phyloP scores from a whole-genome alignment of 768 basidiomycete species.

The Bullera alba region DNA sequence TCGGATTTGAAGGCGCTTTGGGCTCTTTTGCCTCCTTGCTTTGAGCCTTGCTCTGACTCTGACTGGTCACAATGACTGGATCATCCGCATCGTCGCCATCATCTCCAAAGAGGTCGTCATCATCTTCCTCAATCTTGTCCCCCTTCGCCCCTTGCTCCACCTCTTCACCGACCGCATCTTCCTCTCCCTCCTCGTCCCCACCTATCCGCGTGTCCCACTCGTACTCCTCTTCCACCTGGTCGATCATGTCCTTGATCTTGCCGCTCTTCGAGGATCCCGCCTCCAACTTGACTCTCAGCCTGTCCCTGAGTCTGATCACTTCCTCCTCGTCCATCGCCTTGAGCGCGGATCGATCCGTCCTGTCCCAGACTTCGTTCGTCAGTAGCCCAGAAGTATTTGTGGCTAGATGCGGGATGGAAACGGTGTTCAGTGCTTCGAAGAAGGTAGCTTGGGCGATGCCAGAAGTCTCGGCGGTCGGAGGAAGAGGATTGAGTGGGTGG shows the following conservation, averaged over 20 bases:
- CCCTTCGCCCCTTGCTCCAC: conserved; percentile 3
- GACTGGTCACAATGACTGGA: too few relatives aligned
- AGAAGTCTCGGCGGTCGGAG: too few relatives aligned
- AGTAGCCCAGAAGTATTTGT: background rate
- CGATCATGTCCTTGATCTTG: too few relatives aligned
- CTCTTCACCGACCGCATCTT: conserved; percentile 7
- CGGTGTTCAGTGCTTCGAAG: conserved; percentile 31
- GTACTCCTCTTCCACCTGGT: conserved; percentile 12
- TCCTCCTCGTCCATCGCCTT: conserved; percentile 6
- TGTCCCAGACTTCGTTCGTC: conserved; percentile 13
- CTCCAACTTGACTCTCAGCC: conserved; percentile 7
- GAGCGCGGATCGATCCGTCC: conserved; percentile 8
- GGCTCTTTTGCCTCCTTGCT: background rate
- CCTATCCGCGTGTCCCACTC: conserved; percentile 19
- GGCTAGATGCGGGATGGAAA: conserved; percentile 17
- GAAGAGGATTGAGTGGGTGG: conserved; percentile 32
- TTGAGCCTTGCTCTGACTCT: background rate
- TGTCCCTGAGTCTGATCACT: conserved; percentile 8
- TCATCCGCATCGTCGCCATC: background rate
- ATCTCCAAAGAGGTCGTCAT: conserved; percentile 12
- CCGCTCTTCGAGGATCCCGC: conserved; percentile 10
- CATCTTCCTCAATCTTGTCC: conserved; percentile 22
- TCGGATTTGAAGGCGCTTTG: conserved; percentile 5
- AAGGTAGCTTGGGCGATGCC: conserved; percentile 25
- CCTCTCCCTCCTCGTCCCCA: conserved; percentile 18